phyloP scores from a whole-genome alignment of 2,329 filamentous ascomycete genomes.

The Paramyrothecium sp. region DNA sequence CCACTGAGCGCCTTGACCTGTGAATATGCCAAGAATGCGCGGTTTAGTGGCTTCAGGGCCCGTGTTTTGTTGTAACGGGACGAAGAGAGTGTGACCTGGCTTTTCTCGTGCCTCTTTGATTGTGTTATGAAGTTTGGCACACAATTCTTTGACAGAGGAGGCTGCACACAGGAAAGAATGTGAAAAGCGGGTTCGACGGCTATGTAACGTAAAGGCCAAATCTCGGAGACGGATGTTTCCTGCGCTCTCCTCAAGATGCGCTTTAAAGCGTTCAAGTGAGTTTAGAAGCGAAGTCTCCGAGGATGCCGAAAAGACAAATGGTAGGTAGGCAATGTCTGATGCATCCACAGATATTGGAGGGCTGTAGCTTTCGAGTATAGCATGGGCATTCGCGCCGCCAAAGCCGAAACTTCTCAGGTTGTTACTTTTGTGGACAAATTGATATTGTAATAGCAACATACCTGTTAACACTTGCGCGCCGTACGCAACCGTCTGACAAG shows the following conservation, averaged over 20 bases:
- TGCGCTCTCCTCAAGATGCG: conserved; percentile 26
- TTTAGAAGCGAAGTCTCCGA: conserved; percentile 1
- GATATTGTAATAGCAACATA: neutral
- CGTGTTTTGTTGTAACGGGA: conserved; percentile 6
- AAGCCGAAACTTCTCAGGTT: neutral
- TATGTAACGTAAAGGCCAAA: neutral
- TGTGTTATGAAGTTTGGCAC: neutral
- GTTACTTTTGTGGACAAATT: too few species aligned
- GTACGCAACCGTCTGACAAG: neutral
- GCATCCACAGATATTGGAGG: neutral
- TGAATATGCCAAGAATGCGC: conserved; percentile 26
- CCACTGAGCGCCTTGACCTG: conserved; percentile 33
- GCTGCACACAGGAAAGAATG: neutral
- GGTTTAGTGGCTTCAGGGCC: conserved; percentile 7
- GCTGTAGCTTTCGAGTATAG: neutral
- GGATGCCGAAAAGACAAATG: conserved; percentile 4
- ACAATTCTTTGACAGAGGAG: neutral
- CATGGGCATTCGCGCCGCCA: neutral
- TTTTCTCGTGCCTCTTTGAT: neutral
- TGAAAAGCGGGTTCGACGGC: neutral
- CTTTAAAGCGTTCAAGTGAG: conserved; percentile 8
- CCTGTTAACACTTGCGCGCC: conserved; percentile 1
- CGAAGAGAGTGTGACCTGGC: neutral
- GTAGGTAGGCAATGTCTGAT: neutral
- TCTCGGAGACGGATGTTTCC: conserved; percentile 13